Base-by-base conservation (phyloP, 1,284 basidiomycete species). In the Austroboletus novae-zelandiae region DNA sequence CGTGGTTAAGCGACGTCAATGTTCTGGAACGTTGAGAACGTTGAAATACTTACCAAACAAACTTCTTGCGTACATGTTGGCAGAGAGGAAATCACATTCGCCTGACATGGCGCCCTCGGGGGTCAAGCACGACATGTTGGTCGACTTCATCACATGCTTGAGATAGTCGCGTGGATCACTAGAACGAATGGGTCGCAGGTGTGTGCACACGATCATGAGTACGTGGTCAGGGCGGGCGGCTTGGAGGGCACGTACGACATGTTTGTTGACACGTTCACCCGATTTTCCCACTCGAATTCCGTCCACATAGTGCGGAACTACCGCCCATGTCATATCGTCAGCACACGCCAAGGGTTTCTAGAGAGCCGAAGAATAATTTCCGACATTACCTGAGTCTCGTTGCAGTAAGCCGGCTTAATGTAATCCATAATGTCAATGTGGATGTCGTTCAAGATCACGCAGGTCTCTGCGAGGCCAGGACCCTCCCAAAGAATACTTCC, bases 351-450 rank as follows among this genome's bases (percentile, higher is more conserved):
- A 18, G 15, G 11, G 43, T n/a, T 1, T 4, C 27, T 8, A 9
- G 9, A 23, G 11, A 17, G 7, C 27, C 36, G 36, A 39, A 18
- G 9, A 45, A 43, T 17, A 29, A 32, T 11, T 18, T 31, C 0
- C n/a, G 1, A 6, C 17, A 25, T 53, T 40, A 92, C 92, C 81
- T 96, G 91, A 30, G 90, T 86, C 70, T 99, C 96, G 52, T 89
- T 97, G 72, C 94, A 97, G 65, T 91, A 91, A 5, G 94, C 93
- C 0, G 96, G 95, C 69, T 97, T 94, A 76, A 99, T 99, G 71
- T 98, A 99, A 71, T 98, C 96, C 91, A 99, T 96, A 60, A 99
- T 98, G 71, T 99, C 97, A 58, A 98, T 93, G 71, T 98, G 94
- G 53, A 98, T 95, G 71, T 98, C 96, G 70, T 94, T 98, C 63